These are phyloP conservation scores for Aphanomyces stellatus DNA, from an alignment of 352 stramenopile genomes.

Conservation along the genomic window DNA sequence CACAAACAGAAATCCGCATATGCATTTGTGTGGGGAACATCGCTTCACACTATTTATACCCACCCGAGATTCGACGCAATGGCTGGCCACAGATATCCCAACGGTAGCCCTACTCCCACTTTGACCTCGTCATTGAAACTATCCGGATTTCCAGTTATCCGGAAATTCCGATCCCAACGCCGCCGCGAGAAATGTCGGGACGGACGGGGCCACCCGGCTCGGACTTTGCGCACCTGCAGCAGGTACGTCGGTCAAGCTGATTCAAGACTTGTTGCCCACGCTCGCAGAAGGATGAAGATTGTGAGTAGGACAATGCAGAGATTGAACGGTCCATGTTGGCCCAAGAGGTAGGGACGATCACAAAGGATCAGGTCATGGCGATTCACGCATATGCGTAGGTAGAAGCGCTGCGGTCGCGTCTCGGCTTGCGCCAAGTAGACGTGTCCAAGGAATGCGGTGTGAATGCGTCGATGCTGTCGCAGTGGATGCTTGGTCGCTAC, in stretches of 20 bases:
- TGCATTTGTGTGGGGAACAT: neutral
- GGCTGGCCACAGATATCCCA: conserved; percentile 20
- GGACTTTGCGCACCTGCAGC: conserved; percentile 73
- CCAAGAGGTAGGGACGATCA: conserved; percentile 42
- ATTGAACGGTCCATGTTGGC: conserved; percentile 73
- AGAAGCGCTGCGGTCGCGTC: conserved; percentile 56
- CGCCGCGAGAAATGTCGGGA: conserved; percentile 29
- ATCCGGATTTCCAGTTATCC: neutral
- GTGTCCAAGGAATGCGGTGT: conserved; percentile 80
- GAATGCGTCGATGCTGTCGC: conserved; percentile 78
- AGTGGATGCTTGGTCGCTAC: conserved; percentile 82
- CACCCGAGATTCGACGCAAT: conserved; percentile 2
- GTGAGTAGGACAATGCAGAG: conserved; percentile 77
- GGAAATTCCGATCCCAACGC: neutral
- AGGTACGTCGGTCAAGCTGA: conserved; percentile 35
- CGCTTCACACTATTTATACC: neutral
- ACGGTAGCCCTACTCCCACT: neutral
- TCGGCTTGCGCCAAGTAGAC: conserved; percentile 69
- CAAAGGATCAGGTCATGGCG: too few species aligned
- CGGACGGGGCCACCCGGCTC: conserved; percentile 21
- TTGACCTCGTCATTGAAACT: neutral
- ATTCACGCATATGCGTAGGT: conserved; percentile 30
- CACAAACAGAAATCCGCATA: neutral
- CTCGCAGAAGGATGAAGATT: too few species aligned
- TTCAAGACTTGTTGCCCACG: too few species aligned